These are phyloP conservation scores for Inonotus hispidus DNA, from an alignment of 1,284 basidiomycete species.

Conservation along the genomic window DNA sequence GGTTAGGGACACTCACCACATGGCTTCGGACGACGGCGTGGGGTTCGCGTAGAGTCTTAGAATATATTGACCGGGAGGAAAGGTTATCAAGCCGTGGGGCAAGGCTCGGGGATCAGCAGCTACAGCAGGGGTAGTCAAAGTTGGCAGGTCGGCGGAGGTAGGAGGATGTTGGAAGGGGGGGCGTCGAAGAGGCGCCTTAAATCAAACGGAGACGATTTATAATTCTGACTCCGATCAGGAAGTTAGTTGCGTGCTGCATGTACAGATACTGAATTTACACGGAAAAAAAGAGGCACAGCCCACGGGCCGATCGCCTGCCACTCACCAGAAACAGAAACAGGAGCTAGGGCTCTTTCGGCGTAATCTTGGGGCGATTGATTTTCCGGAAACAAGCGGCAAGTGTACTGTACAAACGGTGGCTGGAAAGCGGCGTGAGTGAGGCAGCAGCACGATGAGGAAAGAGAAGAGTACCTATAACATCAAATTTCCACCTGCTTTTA, in stretches of 20 bases:
- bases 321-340: not conserved
- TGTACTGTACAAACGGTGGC: not conserved
- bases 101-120: conserved; percentile 6
- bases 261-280: not conserved
- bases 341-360: not conserved
- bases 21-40: not conserved
- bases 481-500: not conserved
- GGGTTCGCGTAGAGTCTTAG: not conserved
- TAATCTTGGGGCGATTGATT: not conserved
- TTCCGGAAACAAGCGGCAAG: not conserved
- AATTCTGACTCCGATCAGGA: conserved; percentile 14
- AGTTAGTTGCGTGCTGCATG: conserved; percentile 1
- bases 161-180: conserved; percentile 30
- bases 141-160: conserved; percentile 61
- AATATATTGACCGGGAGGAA: not conserved
- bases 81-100: conserved; percentile 5
- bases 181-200: conserved; percentile 19
- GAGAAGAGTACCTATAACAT: not conserved
- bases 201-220: conserved; percentile 5
- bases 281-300: not conserved
- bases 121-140: conserved; percentile 14
- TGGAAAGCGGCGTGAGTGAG: not conserved
- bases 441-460: not conserved
- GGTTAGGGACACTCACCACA: conserved; percentile 9
- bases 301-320: conserved; percentile 1